Percentiles rank a stretch among this genome's conserved stretches.
Evolutionary conservation across 1,139 yeast genomes (phyloP).

Genomic region (Debaryomyces subglobosus): DNA sequence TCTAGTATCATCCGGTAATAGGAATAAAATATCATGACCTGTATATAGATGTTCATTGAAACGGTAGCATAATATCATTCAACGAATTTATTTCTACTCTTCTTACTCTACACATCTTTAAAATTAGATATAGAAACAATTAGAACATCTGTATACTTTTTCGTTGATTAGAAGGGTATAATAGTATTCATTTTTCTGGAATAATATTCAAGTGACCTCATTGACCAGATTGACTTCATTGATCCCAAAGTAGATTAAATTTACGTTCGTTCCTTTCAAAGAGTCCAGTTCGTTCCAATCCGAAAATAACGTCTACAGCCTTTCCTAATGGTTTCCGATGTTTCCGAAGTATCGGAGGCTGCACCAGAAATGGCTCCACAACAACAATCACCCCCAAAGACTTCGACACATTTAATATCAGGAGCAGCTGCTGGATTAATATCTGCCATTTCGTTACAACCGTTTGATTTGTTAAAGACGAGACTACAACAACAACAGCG

Average conservation of each 20-base stretch:
- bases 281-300: not conserved
- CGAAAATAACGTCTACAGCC: not conserved
- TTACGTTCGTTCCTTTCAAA: not conserved
- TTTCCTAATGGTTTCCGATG: constrained; percentile 2
- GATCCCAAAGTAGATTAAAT: not conserved
- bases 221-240: not conserved
- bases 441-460: constrained; percentile 82
- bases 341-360: not conserved
- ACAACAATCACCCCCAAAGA: constrained; percentile 15
- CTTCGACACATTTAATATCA: constrained; percentile 61
- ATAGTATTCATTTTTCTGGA: not conserved
- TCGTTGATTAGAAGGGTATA: not conserved
- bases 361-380: not conserved
- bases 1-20: not conserved
- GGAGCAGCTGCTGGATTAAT: constrained; percentile 89
- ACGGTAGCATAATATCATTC: not conserved
- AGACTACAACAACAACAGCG: constrained; percentile 74
- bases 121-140: not conserved
- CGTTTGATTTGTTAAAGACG: constrained; percentile 87
- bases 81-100: not conserved
- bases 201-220: not conserved
- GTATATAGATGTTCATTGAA: not conserved
- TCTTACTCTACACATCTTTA: not conserved
- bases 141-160: not conserved
- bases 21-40: not conserved